Evolutionary conservation across 345 rosid species (phyloP).

Genomic region (Linum tenue): DNA sequence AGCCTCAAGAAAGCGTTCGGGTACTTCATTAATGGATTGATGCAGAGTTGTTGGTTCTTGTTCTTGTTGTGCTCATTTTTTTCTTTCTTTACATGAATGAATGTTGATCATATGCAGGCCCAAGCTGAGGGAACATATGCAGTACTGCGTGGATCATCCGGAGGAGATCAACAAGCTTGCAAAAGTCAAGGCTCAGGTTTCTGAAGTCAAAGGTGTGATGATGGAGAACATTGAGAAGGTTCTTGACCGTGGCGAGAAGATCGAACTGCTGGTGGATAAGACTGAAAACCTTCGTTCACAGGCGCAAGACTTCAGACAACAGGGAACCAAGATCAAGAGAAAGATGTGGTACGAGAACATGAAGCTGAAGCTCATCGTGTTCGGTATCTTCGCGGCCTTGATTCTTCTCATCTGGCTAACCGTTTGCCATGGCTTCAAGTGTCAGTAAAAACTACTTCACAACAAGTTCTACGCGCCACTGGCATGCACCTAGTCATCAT

Average conservation of each 20-base stretch:
- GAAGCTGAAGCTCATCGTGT: conserved; percentile 83
- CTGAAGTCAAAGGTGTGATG: conserved; percentile 99
- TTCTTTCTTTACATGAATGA: conserved; percentile 1
- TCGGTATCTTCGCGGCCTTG: conserved; percentile 51
- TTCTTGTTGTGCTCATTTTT: neutral
- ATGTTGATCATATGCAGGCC: conserved; percentile 28
- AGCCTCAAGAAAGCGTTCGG: conserved; percentile 67
- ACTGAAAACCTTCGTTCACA: conserved; percentile 96
- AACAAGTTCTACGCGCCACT: too few species aligned
- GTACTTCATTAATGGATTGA: conserved; percentile 5
- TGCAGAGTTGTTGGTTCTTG: neutral
- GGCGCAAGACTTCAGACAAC: conserved; percentile 93
- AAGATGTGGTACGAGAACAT: conserved; percentile 90
- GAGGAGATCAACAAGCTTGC: conserved; percentile 97
- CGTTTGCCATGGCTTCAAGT: conserved; percentile 72
- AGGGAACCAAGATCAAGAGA: conserved; percentile 77
- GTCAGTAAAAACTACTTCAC: conserved; percentile 14
- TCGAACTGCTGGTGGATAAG: conserved; percentile 94
- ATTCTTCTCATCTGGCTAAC: conserved; percentile 59
- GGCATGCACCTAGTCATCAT: too few species aligned
- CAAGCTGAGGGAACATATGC: conserved; percentile 92
- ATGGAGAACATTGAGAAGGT: conserved; percentile 99
- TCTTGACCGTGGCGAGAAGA: conserved; percentile 98
- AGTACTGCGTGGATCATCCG: conserved; percentile 86
- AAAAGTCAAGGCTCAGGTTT: conserved; percentile 95